phyloP scores from a whole-genome alignment of 2,329 filamentous ascomycete species.

The Colletotrichum tanaceti region DNA sequence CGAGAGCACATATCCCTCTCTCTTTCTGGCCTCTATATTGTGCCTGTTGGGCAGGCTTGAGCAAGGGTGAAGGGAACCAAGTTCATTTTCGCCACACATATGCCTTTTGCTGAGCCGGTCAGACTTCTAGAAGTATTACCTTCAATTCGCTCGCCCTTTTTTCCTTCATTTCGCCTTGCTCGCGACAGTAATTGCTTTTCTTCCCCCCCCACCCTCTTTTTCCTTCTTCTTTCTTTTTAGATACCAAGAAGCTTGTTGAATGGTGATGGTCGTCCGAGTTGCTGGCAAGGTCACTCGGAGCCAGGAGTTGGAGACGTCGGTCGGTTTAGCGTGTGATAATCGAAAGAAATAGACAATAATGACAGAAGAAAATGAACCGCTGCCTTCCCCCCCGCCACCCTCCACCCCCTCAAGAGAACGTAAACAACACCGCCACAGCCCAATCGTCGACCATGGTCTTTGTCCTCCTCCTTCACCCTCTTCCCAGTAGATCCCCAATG shows the following conservation, averaged over 20 bases:
- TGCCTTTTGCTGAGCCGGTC: background rate
- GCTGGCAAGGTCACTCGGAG: no score
- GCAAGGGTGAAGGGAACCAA: background rate
- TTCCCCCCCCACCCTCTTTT: no score
- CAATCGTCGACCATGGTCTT: background rate
- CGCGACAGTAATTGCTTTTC: no score
- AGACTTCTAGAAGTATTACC: background rate
- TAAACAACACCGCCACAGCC: background rate
- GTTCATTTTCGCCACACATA: background rate
- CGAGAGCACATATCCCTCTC: background rate
- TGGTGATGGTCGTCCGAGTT: no score
- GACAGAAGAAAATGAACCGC: no score
- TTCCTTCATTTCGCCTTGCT: no score
- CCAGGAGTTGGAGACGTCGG: no score
- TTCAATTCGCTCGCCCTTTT: background rate
- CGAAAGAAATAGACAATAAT: no score
- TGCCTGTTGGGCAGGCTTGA: slow-evolving; percentile 1
- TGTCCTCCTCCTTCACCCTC: background rate
- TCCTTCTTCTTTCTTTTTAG: no score
- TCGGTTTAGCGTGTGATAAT: no score
- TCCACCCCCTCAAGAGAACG: background rate
- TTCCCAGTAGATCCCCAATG: background rate
- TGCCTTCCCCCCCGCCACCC: no score
- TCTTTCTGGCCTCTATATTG: background rate
- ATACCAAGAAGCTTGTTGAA: no score